Conservation (phyloP, 805 yeast genomes). For the Metschnikowia santaceciliae region DNA sequence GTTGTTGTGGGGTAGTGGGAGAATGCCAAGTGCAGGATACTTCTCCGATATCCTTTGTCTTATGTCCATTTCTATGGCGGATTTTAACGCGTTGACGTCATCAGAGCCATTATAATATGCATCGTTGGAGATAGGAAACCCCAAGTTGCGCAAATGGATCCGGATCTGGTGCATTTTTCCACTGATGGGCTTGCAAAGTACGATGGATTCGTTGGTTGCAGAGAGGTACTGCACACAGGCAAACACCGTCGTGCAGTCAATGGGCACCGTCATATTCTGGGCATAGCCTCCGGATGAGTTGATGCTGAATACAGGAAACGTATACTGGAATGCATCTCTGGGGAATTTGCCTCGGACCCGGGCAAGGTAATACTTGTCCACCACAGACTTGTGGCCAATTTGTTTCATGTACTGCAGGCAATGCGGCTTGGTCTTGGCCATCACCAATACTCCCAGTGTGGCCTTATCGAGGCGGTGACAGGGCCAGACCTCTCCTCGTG, state of each 20-base stretch:
- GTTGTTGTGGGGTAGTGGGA: background rate
- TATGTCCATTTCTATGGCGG: conserved; percentile 7
- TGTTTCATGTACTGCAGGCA: conserved; percentile 30
- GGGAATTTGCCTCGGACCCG: conserved; percentile 43
- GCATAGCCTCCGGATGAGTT: conserved; percentile 29
- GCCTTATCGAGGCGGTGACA: conserved; percentile 49
- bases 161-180: conserved; percentile 59
- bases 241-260: conserved; percentile 33
- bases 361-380: conserved; percentile 44
- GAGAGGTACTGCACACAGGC: conserved; percentile 26
- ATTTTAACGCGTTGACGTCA: conserved; percentile 4
- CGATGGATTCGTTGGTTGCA: conserved; percentile 36
- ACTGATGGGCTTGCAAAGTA: conserved; percentile 46
- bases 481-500: conserved; percentile 32
- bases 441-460: conserved; percentile 48
- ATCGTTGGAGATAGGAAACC: conserved; percentile 21
- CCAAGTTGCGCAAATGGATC: conserved; percentile 48
- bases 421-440: conserved; percentile 35
- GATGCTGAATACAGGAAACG: conserved; percentile 39
- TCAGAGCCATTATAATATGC: conserved; percentile 8
- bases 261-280: conserved; percentile 19
- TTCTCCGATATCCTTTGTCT: background rate
- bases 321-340: conserved; percentile 19
- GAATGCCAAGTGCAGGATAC: background rate
- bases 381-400: conserved; percentile 25